Evolutionary conservation across 768 basidiomycete species (phyloP), one percentile per base, ranked within the genome.

Genomic region (Exidia glandulosa): DNA sequence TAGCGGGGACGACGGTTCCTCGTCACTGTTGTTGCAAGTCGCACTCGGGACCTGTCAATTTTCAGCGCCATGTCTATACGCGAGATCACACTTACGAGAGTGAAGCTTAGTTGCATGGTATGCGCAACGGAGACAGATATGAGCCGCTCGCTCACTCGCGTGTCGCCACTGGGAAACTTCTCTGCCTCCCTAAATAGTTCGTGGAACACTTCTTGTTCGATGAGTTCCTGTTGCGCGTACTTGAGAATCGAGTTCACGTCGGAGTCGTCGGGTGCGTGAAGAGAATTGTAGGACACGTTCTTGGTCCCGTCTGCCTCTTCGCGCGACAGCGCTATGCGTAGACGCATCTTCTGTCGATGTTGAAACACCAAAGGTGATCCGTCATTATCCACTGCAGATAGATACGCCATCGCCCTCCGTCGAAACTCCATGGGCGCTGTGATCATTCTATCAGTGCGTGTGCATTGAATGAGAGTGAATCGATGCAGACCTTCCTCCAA

Each of bases 201-300:
- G 2, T 83, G 75, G 63, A 90, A 93, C 37, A 92, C 85, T 66
- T 93, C 90, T 67, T 87, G 85, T 59, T 93, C 88, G 4, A 90
- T 78, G 14, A 85, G 75, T 68, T 91, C 90, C 57, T 76, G 77
- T 66, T 91, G 89, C 1, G 85, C 86, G 29, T 70, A 70, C 60
- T 72, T 74, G 34, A 93, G 73, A 9, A 77, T 74, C 2, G 68
- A 76, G 34, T 88, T 79, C 14, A 87, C 68, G 2, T 60, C 56
- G 0, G 64, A 63, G 9, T 74, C 62, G 27, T 76, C 72, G 9
- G 66, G 55, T 25, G 61, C 52, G n/a, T 66, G 61, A 23, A 75
- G 61, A 1, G 66, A 66, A 65, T 81, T 84, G 34, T 72, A 72
- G 19, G 74, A 71, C 4, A 70, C 70, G 3, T 67, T 64, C 27